These are phyloP conservation scores for Dianthus caryophyllus DNA, from an alignment of 148 eudicot species.

Conservation along the genomic window DNA sequence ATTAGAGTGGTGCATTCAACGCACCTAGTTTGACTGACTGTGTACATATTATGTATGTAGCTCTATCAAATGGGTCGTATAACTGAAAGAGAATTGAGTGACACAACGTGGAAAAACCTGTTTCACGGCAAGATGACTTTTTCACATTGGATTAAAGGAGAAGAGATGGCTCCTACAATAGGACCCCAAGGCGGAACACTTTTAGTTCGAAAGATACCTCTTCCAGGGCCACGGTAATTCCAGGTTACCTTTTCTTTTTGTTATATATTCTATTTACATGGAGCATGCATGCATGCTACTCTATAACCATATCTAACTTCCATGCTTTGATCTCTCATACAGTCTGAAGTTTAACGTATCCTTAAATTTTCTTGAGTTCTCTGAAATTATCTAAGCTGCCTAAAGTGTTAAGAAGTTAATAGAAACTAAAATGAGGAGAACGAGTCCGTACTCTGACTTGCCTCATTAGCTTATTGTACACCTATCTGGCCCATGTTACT, in stretches of 20 bases:
- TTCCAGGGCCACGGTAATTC: constrained; percentile 62
- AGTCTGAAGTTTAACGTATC: background rate
- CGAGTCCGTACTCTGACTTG: too few species aligned
- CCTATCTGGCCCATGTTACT: too few species aligned
- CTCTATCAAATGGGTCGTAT: constrained; percentile 47
- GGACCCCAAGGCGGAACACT: constrained; percentile 73
- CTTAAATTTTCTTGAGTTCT: background rate
- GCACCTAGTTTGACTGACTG: constrained; percentile 6
- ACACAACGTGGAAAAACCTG: constrained; percentile 53
- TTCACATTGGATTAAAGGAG: constrained; percentile 76
- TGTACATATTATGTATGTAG: constrained; percentile 37
- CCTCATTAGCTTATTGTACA: too few species aligned
- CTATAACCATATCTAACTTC: background rate
- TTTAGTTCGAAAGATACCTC: constrained; percentile 80
- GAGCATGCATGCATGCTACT: background rate
- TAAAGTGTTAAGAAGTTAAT: too few species aligned
- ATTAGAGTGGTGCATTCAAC: background rate
- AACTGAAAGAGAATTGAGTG: constrained; percentile 38
- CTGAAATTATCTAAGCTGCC: too few species aligned
- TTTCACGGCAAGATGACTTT: constrained; percentile 74
- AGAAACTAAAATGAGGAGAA: too few species aligned
- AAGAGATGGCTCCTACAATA: constrained; percentile 77
- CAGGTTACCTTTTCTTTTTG: background rate
- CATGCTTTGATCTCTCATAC: constrained; percentile 1
- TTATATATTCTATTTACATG: background rate